These are phyloP conservation scores for Clavariopsis aquatica DNA, from an alignment of 495 filamentous ascomycete species.

Conservation along the genomic window DNA sequence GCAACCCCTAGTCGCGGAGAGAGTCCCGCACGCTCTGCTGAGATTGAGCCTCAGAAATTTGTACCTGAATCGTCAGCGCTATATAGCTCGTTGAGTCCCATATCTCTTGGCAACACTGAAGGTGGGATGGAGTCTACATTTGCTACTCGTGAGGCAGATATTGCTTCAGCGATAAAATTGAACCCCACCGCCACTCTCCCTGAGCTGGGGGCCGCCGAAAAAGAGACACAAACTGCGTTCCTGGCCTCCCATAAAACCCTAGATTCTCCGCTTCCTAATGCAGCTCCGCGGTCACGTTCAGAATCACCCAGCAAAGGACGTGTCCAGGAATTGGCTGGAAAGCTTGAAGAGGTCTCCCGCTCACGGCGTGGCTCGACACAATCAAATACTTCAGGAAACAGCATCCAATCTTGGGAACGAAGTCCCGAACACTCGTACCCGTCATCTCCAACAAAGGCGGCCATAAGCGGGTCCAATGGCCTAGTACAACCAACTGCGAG, in stretches of 20 bases:
- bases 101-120: slow-evolving; percentile 8
- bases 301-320: slow-evolving; percentile 49
- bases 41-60: slow-evolving; percentile 49
- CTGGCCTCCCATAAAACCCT: slow-evolving; percentile 31
- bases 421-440: slow-evolving; percentile 40
- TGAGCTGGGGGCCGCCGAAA: slow-evolving; percentile 22
- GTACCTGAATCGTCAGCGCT: slow-evolving; percentile 42
- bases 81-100: slow-evolving; percentile 15
- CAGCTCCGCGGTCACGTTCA: slow-evolving; percentile 34
- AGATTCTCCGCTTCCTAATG: slow-evolving; percentile 2
- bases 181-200: slow-evolving; percentile 18
- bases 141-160: slow-evolving; percentile 45
- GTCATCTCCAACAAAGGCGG: slow-evolving; percentile 25
- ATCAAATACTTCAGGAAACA: slow-evolving; percentile 37
- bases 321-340: slow-evolving; percentile 54
- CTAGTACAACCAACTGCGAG: slow-evolving; percentile 4
- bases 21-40: slow-evolving; percentile 62
- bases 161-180: slow-evolving; percentile 42
- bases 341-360: slow-evolving; percentile 46
- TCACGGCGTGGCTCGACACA: slow-evolving; percentile 44
- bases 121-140: slow-evolving; percentile 20
- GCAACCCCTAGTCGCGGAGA: slow-evolving; percentile 63
- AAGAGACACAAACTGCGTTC: slow-evolving; percentile 31
- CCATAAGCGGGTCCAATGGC: not conserved
- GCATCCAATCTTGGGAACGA: slow-evolving; percentile 42